phyloP scores from a whole-genome alignment of 1,139 yeast genomes.

The Taphrina flavorubra region DNA sequence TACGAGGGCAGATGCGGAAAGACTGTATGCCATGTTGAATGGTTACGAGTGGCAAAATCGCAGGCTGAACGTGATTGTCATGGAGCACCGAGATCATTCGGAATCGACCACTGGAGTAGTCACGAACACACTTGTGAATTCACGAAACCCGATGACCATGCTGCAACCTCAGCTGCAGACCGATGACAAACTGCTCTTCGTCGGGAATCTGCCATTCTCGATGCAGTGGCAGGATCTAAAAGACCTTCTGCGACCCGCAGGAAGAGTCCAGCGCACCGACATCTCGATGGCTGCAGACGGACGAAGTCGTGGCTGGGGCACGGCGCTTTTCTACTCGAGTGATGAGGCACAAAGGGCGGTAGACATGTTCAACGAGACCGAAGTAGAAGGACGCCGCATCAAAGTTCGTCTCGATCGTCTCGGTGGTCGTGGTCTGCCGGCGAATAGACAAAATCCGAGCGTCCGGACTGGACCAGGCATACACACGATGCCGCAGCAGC shows the following conservation, averaged over 20 bases:
- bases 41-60: constrained; percentile 46
- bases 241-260: constrained; percentile 54
- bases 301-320: constrained; percentile 66
- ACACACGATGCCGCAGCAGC: not conserved
- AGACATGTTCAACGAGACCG: constrained; percentile 58
- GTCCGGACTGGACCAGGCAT: not conserved
- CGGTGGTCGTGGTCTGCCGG: constrained; percentile 25
- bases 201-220: constrained; percentile 53
- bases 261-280: constrained; percentile 60
- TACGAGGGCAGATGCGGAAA: constrained; percentile 29
- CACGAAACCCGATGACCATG: not conserved
- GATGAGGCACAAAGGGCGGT: constrained; percentile 62
- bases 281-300: constrained; percentile 58
- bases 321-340: constrained; percentile 61
- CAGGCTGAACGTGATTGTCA: constrained; percentile 42
- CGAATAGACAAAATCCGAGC: not conserved
- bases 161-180: constrained; percentile 15
- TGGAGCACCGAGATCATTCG: constrained; percentile 2
- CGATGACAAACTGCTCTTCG: constrained; percentile 26
- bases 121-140: not conserved
- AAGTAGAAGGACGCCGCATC: constrained; percentile 64
- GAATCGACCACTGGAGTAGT: not conserved
- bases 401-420: constrained; percentile 63
- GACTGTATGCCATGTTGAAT: constrained; percentile 28
- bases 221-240: constrained; percentile 65